Base-by-base conservation (phyloP, 1,139 yeast genomes). In the Zygosaccharomyces pseudobailii region DNA sequence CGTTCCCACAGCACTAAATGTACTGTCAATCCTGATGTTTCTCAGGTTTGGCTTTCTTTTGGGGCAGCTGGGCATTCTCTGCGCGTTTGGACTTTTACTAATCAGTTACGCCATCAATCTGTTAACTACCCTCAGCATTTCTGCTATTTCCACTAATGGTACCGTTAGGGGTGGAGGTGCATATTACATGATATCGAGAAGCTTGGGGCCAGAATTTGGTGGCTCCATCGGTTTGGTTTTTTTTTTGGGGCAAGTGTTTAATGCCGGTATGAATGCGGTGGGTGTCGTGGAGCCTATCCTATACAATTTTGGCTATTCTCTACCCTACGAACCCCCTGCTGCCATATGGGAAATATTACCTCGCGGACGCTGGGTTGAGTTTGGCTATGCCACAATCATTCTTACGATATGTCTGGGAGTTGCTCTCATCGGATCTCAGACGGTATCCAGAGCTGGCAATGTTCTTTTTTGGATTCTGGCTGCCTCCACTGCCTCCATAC, bases 151-250 rank as follows among this genome's bases (percentile, higher is more conserved):
- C 2, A 85, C 94, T 3, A 85, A 85, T 62, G 94, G 94, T 24
- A 84, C 87, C 0, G 92, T 85, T 9, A 76, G 83, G 59, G 92
- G 92, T 23, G 94, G 94, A 13, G 94, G 94, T 27, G 90, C 92
- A 0, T 85, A 85, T 61, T 84, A 83, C 56, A 85, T 85, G 90
- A 82, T 85, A 39, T 82, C 88, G 13, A 69, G 94, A 58, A 81
- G 88, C 35, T 68, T 85, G 52, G 94, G 94, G 0, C 90, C 89
- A 2, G 94, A 85, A 59, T 85, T 85, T 65, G 94, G 94, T 30
- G 92, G 92, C 3, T 83, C 92, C 2, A 84, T 85, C 51, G 94
- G 94, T 0, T 71, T 85, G 31, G 84, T 85, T 24, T 84, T 85
- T 62, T 85, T 80, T 58, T 72, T 84, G 48, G 94, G 94, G 0